Base-by-base conservation (phyloP, 805 yeast genomes). In the Candida loeiensis region DNA sequence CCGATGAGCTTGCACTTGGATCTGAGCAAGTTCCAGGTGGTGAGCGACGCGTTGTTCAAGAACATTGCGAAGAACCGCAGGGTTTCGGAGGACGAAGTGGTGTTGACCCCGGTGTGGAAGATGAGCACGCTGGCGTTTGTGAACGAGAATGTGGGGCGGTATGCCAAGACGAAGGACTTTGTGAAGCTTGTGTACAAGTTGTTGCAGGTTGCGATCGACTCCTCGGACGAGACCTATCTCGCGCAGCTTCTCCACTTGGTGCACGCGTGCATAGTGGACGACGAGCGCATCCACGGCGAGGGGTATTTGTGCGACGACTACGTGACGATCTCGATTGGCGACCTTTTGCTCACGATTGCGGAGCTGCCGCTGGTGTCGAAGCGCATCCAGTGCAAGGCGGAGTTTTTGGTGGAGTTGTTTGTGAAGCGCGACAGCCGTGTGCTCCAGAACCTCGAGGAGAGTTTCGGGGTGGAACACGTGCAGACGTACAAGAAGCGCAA, bases 201-300 rank as follows among this genome's bases (percentile, higher is more conserved):
- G n/a, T 59, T 85, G 12, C 76, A 75, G 37, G 67, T 68, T 28
- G 70, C 85, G 0, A 60, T 80, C 16, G 71, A 70, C 36, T 59
- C 65, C 1, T 66, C 69, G 1, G 74, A 77, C 39, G 83, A 80
- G 39, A 63, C 76, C 0, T 81, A 67, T 49, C 58, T 82, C 25
- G 75, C 79, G 13, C 79, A 77, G 31, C 51, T 81, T n/a, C 65
- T 85, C 27, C 93, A 85, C 55, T 65, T 85, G 36, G 47, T 82
- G 2, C 88, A 85, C 61, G 90, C 85, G 4, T 65, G 81, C 6
- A 52, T 84, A 14, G 51, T 64, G 20, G 83, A 80, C 51, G 72
- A 71, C 39, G 79, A 73, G 44, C 40, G 41, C 7, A 34, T 48
- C 19, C 57, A 67, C 46, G 82, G 79, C 1, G 41, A 54, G 7